Evolutionary conservation across 2,329 filamentous ascomycete genomes (phyloP), one percentile per base, ranked within the genome.

Genomic region (Sclerotinia nivalis): DNA sequence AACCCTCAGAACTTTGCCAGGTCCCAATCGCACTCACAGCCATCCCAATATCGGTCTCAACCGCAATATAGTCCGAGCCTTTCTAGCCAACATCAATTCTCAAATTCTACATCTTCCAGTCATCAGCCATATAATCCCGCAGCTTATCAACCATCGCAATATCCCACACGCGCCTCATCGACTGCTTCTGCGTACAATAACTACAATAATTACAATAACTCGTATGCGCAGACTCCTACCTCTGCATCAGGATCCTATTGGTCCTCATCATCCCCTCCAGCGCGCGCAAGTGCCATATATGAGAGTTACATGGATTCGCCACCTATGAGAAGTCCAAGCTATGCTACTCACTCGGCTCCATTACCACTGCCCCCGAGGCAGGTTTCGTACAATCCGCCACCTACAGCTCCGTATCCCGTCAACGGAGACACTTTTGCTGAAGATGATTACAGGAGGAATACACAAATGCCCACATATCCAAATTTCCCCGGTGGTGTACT

Each of bases 71-170:
- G 76, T 62, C 64, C 70, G 83, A 86, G 72, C 83, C 7, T 55
- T 18, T 58, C 54, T n/a, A 70, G 55, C n/a, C 54, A 66, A 22
- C 61, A 66, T 34, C 68, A 69, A 43, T 69, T 66, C 47, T 45
- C 60, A 12, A 86, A 72, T 82, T 84, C 72, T 84, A 84, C 75
- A 82, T 85, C 73, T 79, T 82, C 70, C 79, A 82, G 70, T 76
- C 82, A 71, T 80, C 84, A 72, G 79, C 84, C 86, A 56, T 95
- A 94, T 80, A 95, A 94, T 77, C 91, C 92, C 1, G 80, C 82
- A 47, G 77, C 78, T 54, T 80, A 82, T 37, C 82, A 84, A 60
- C 76, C 74, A 62, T 67, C 81, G 34, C 77, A 88, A 15, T 82
- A 83, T 71, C 82, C 87, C 66, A 85, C 88, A 70, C 87, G 87